phyloP scores from a whole-genome alignment of 1,139 yeast genomes.

The Taiozyma onychis region DNA sequence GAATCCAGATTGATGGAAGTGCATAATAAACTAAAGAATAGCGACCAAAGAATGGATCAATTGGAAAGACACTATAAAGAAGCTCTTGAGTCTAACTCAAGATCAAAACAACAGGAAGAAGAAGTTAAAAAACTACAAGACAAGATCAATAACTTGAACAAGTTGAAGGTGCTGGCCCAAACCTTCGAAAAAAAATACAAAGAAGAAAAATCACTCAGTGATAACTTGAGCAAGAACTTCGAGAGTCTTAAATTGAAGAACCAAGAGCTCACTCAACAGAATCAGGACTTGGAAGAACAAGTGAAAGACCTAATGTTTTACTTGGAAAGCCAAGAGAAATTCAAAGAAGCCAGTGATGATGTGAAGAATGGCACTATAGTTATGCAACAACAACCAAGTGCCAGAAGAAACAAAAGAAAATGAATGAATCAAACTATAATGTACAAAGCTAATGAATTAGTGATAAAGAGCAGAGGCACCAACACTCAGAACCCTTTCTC shows the following conservation, averaged over 20 bases:
- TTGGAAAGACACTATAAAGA: slow-evolving; percentile 21
- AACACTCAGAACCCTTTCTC: no score
- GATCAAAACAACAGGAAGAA: slow-evolving; percentile 22
- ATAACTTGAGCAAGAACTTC: slow-evolving; percentile 52
- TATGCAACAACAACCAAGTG: slow-evolving; percentile 18
- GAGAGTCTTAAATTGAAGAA: slow-evolving; percentile 41
- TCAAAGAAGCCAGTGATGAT: slow-evolving; percentile 64
- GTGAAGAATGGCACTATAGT: slow-evolving; percentile 67
- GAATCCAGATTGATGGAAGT: slow-evolving; percentile 52
- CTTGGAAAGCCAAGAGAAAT: slow-evolving; percentile 66
- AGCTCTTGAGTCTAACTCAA: slow-evolving; percentile 21
- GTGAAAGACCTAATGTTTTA: slow-evolving; percentile 78
- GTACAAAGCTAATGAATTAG: neutral
- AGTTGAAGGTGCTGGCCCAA: slow-evolving; percentile 23
- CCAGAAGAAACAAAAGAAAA: neutral
- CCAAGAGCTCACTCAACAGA: slow-evolving; percentile 31
- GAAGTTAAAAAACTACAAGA: slow-evolving; percentile 30
- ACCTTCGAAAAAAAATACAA: slow-evolving; percentile 29
- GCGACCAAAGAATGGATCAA: slow-evolving; percentile 34
- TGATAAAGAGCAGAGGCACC: neutral
- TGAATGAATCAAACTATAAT: neutral
- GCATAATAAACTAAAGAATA: slow-evolving; percentile 26
- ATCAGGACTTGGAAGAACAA: slow-evolving; percentile 58
- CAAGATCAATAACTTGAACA: slow-evolving; percentile 26
- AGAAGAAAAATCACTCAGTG: slow-evolving; percentile 49